These are phyloP conservation scores for Xylariales sp. DNA, from an alignment of 2,329 filamentous ascomycete species.

Conservation along the genomic window DNA sequence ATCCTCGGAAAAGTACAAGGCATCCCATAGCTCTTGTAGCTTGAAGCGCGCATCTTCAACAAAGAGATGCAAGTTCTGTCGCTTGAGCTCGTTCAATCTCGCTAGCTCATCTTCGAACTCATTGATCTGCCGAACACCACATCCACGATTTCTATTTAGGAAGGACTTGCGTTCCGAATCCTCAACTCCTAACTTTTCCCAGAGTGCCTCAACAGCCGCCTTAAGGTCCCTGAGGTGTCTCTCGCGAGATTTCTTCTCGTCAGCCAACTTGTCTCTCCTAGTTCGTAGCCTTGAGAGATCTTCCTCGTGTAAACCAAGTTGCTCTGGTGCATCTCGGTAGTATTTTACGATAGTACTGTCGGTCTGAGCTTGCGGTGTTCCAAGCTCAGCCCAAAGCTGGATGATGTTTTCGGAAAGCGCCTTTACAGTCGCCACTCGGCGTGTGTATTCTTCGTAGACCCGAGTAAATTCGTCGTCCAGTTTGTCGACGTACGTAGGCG, in stretches of 20 bases:
- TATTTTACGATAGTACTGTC: slow-evolving; percentile 88
- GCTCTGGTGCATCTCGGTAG: slow-evolving; percentile 90
- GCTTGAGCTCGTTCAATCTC: slow-evolving; percentile 90
- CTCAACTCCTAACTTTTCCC: slow-evolving; percentile 88
- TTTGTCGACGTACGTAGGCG: slow-evolving; percentile 84
- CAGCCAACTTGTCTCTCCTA: slow-evolving; percentile 83
- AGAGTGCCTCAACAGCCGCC: slow-evolving; percentile 82
- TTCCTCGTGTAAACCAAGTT: slow-evolving; percentile 90
- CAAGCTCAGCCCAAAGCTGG: slow-evolving; percentile 93
- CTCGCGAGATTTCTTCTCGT: slow-evolving; percentile 90
- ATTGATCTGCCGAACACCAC: slow-evolving; percentile 90
- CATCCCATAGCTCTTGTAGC: slow-evolving; percentile 95
- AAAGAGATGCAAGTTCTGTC: slow-evolving; percentile 94
- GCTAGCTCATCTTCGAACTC: slow-evolving; percentile 93
- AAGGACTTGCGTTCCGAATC: slow-evolving; percentile 87
- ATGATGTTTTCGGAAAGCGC: slow-evolving; percentile 85
- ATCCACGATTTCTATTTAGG: slow-evolving; percentile 87
- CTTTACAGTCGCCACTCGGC: slow-evolving; percentile 80
- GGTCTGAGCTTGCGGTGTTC: slow-evolving; percentile 92
- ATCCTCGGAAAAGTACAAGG: slow-evolving; percentile 93
- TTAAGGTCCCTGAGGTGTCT: slow-evolving; percentile 80
- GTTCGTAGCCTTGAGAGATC: slow-evolving; percentile 78
- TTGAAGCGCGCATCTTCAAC: slow-evolving; percentile 93
- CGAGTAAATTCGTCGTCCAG: slow-evolving; percentile 92
- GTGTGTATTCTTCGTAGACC: slow-evolving; percentile 96